A percentile compares a stretch with the other conserved stretches of the same genome.
Conservation (phyloP, 179 eudicot species). For the Beta macrorhiza region DNA sequence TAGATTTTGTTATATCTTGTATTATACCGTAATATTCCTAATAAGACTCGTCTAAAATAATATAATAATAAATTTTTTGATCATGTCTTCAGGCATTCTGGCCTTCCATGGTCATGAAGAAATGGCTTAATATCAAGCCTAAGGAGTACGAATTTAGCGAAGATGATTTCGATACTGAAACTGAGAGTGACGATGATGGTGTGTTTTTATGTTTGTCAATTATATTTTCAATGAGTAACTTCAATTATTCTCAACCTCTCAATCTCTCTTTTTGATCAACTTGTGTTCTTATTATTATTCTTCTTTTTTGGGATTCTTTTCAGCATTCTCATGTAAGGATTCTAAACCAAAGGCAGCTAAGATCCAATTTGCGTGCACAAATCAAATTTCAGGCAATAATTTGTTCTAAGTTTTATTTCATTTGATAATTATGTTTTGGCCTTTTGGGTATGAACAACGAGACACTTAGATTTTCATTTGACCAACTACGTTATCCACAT, state of each 20-base stretch:
- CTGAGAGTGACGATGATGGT: slow-evolving; percentile 95
- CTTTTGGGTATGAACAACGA: background rate
- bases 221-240: background rate
- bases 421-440: background rate
- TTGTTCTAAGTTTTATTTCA: background rate
- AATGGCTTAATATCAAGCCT: slow-evolving; percentile 92
- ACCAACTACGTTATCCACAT: background rate
- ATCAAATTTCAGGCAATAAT: slow-evolving; percentile 50
- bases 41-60: too few relatives aligned
- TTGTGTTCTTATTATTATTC: slow-evolving; percentile 3
- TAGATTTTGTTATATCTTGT: too few relatives aligned
- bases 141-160: slow-evolving; percentile 83
- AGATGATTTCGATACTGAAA: slow-evolving; percentile 87
- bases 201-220: slow-evolving; percentile 9
- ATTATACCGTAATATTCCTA: too few relatives aligned
- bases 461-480: background rate
- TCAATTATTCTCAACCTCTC: background rate
- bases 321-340: slow-evolving; percentile 57
- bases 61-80: background rate
- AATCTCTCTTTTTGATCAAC: background rate
- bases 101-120: slow-evolving; percentile 93
- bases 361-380: slow-evolving; percentile 39
- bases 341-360: slow-evolving; percentile 36
- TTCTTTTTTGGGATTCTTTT: slow-evolving; percentile 12
- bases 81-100: slow-evolving; percentile 57